Conservation (phyloP, 768 basidiomycete genomes). For the Pleurotus pulmonarius region DNA sequence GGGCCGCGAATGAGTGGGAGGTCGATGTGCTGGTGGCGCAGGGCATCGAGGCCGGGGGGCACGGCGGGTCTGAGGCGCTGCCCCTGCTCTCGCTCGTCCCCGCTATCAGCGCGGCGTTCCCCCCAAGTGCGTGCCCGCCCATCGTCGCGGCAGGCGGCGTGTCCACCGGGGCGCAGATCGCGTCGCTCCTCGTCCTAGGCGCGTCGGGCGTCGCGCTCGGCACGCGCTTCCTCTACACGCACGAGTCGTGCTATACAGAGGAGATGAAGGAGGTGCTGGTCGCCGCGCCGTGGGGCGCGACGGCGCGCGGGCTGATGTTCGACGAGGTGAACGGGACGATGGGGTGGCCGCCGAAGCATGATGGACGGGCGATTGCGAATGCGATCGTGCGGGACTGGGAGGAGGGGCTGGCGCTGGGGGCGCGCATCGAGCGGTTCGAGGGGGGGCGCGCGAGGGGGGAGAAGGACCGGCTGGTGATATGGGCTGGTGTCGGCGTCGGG, state of each 20-base stretch:
- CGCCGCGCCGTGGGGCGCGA: slow-evolving; percentile 22
- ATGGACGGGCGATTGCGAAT: slow-evolving; percentile 45
- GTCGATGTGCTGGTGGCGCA: slow-evolving; percentile 65
- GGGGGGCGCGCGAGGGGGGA: slow-evolving; percentile 28
- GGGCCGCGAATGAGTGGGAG: slow-evolving; percentile 44
- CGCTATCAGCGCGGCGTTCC: slow-evolving; percentile 35
- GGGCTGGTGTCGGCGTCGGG: slow-evolving; percentile 41
- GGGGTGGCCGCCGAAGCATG: slow-evolving; percentile 38
- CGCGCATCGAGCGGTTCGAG: slow-evolving; percentile 21
- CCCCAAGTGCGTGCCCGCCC: slow-evolving; percentile 26
- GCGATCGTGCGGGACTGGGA: slow-evolving; percentile 25
- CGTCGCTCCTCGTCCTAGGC: slow-evolving; percentile 47
- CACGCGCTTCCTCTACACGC: slow-evolving; percentile 55
- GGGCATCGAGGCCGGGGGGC: slow-evolving; percentile 33
- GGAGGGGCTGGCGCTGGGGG: slow-evolving; percentile 28
- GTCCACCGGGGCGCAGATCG: slow-evolving; percentile 45
- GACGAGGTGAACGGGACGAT: slow-evolving; percentile 35
- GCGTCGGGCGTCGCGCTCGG: slow-evolving; percentile 53
- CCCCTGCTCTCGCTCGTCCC: slow-evolving; percentile 47
- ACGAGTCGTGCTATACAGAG: slow-evolving; percentile 31
- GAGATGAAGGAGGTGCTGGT: slow-evolving; percentile 21
- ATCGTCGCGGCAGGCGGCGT: slow-evolving; percentile 65
- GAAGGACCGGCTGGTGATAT: slow-evolving; percentile 27
- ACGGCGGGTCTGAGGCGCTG: slow-evolving; percentile 36
- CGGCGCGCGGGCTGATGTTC: slow-evolving; percentile 38